Evolutionary conservation across 2,329 filamentous ascomycete genomes (phyloP).

Genomic region (Remersonia thermophila): DNA sequence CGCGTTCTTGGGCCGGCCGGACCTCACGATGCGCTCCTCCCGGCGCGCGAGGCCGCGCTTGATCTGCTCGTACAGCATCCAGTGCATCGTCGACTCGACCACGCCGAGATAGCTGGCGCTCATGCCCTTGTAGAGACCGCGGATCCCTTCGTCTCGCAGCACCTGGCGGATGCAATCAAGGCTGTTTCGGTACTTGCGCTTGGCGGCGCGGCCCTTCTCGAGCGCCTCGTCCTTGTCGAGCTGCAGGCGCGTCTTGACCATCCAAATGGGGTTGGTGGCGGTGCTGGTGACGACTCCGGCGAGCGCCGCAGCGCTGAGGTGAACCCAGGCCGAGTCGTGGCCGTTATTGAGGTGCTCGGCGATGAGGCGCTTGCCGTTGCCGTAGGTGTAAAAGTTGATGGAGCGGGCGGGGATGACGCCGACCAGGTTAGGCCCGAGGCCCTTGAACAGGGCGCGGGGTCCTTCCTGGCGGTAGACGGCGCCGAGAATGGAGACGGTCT

Average conservation of each 20-base stretch:
- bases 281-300: slow-evolving; percentile 82
- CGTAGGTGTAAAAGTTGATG: slow-evolving; percentile 91
- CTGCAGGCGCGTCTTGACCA: slow-evolving; percentile 87
- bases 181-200: slow-evolving; percentile 72
- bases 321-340: slow-evolving; percentile 60
- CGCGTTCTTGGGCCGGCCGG: slow-evolving; percentile 49
- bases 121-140: slow-evolving; percentile 78
- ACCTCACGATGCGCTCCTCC: slow-evolving; percentile 43
- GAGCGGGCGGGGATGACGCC: slow-evolving; percentile 81
- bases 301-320: slow-evolving; percentile 61
- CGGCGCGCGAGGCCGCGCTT: slow-evolving; percentile 60
- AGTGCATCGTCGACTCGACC: slow-evolving; percentile 80
- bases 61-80: slow-evolving; percentile 89
- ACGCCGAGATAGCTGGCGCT: slow-evolving; percentile 87
- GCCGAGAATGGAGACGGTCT: slow-evolving; percentile 76
- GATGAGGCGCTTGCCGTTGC: slow-evolving; percentile 77
- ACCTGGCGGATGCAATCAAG: slow-evolving; percentile 79
- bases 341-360: slow-evolving; percentile 62
- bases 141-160: slow-evolving; percentile 64
- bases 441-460: slow-evolving; percentile 81
- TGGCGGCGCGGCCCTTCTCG: slow-evolving; percentile 38
- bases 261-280: slow-evolving; percentile 90
- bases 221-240: slow-evolving; percentile 74
- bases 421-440: slow-evolving; percentile 77
- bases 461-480: slow-evolving; percentile 74